These are phyloP conservation scores for Forsythia viridissima DNA, from an alignment of 257 asterid species.

Conservation along the genomic window DNA sequence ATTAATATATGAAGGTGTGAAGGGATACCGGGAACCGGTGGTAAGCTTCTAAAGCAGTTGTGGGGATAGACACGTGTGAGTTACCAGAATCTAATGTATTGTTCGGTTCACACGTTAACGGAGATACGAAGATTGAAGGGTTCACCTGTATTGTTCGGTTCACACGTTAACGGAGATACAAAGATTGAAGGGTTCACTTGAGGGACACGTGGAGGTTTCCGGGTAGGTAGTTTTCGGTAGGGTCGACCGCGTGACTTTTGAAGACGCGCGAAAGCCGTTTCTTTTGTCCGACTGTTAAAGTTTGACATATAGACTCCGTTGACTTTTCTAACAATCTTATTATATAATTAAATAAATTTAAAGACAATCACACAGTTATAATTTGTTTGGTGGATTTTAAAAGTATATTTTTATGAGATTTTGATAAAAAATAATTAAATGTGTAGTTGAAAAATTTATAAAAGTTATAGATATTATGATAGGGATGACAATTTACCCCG, in stretches of 20 bases:
- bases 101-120: slow-evolving; percentile 20
- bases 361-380: too few species aligned
- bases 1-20: too few species aligned
- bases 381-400: too few species aligned
- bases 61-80: slow-evolving; percentile 28
- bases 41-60: background rate
- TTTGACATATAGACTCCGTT: slow-evolving; percentile 30
- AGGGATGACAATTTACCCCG: too few species aligned
- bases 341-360: too few species aligned
- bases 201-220: slow-evolving; percentile 30
- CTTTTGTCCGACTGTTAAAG: background rate
- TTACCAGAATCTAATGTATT: background rate
- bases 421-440: too few species aligned
- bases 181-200: background rate
- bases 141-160: slow-evolving; percentile 1
- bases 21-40: slow-evolving; percentile 30
- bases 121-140: background rate
- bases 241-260: background rate
- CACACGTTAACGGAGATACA: slow-evolving; percentile 14
- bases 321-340: background rate
- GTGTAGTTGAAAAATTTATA: too few species aligned
- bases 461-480: too few species aligned
- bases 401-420: too few species aligned
- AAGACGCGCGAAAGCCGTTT: slow-evolving; percentile 19
- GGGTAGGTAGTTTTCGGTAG: background rate